Evolutionary conservation across 2,329 filamentous ascomycete genomes (phyloP).

Genomic region (Curvularia verruculosa): DNA sequence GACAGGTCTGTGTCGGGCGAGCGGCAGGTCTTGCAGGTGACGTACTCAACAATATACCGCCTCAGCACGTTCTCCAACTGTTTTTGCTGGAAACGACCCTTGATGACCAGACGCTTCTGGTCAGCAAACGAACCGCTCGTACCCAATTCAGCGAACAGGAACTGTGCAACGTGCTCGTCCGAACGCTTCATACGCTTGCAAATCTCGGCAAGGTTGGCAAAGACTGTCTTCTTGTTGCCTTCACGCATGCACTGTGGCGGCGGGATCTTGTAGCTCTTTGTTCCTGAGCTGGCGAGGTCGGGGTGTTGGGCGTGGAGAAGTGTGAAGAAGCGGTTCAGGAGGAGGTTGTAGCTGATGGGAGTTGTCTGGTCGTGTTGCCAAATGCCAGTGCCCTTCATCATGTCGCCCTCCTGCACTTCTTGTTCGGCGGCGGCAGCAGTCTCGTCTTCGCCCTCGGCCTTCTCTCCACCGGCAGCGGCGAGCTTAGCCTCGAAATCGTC

Average conservation of each 20-base stretch:
- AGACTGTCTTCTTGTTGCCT: conserved; percentile 98
- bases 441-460: conserved; percentile 62
- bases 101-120: conserved; percentile 94
- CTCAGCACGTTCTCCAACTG: conserved; percentile 97
- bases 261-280: conserved; percentile 98
- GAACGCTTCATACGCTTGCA: conserved; percentile 99
- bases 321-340: conserved; percentile 92
- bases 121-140: conserved; percentile 89
- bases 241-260: conserved; percentile 98
- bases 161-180: conserved; percentile 96
- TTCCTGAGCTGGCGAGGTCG: conserved; percentile 85
- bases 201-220: conserved; percentile 98
- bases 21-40: conserved; percentile 95
- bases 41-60: conserved; percentile 97
- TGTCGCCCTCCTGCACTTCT: conserved; percentile 71
- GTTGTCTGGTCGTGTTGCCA: conserved; percentile 82
- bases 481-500: conserved; percentile 73
- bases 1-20: conserved; percentile 67
- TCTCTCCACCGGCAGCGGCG: conserved; percentile 61
- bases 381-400: conserved; percentile 86
- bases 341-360: conserved; percentile 80
- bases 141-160: conserved; percentile 97
- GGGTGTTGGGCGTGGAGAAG: conserved; percentile 95
- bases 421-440: conserved; percentile 51
- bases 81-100: conserved; percentile 99